phyloP scores from a whole-genome alignment of 805 yeast genomes.

The Pichia thaimueangensis region DNA sequence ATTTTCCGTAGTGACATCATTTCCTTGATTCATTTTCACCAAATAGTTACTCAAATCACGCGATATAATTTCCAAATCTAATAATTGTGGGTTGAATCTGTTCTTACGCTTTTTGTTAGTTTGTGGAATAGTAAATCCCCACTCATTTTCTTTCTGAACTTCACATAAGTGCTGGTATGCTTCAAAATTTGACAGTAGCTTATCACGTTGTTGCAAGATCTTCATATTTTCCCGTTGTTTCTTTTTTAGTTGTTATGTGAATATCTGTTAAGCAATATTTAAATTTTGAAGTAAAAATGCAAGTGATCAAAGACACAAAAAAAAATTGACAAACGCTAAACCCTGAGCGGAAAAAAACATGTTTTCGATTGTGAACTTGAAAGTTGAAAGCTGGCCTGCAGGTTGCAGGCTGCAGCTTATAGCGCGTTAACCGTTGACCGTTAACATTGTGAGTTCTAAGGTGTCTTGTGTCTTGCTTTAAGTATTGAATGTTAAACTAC shows the following conservation, averaged over 20 bases:
- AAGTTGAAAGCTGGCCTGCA: background rate
- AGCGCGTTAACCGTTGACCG: too few relatives aligned
- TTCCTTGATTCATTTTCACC: constrained; percentile 27
- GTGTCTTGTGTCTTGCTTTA: too few relatives aligned
- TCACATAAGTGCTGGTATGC: constrained; percentile 49
- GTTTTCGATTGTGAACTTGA: background rate
- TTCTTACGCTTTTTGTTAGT: constrained; percentile 21
- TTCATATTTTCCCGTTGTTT: constrained; percentile 26
- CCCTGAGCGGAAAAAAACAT: background rate
- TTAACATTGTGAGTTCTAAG: too few relatives aligned
- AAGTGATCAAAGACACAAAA: background rate
- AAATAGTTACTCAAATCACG: constrained; percentile 42
- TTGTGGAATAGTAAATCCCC: constrained; percentile 35
- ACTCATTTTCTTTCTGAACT: constrained; percentile 40
- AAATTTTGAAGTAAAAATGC: too few relatives aligned
- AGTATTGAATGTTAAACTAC: too few relatives aligned
- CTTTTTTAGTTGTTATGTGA: background rate
- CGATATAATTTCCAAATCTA: constrained; percentile 46
- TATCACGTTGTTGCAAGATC: constrained; percentile 46
- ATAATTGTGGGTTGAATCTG: constrained; percentile 29
- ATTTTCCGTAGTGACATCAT: constrained; percentile 25
- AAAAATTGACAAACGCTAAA: background rate
- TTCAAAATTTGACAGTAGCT: constrained; percentile 59
- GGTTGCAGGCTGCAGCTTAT: background rate
- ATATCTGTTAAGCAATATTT: too few relatives aligned